phyloP scores from a whole-genome alignment of 2,329 filamentous ascomycete genomes.

The Didymella lethalis region DNA sequence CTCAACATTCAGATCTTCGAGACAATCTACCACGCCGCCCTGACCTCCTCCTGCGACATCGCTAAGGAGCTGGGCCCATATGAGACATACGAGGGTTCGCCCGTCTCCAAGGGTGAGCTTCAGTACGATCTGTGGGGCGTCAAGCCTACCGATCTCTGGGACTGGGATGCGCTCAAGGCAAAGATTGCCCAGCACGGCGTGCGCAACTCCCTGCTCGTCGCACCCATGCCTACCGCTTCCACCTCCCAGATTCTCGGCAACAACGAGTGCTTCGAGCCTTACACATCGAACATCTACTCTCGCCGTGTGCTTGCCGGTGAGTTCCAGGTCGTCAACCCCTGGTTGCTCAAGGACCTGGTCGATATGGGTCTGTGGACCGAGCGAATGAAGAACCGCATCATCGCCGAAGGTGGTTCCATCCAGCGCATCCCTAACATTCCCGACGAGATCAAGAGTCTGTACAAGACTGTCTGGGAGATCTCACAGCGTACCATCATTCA shows the following conservation, averaged over 20 bases:
- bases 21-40: slow-evolving; percentile 96
- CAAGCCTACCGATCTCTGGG: slow-evolving; percentile 93
- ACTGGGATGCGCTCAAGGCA: slow-evolving; percentile 88
- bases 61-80: slow-evolving; percentile 86
- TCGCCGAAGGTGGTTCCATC: slow-evolving; percentile 92
- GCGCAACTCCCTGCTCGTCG: slow-evolving; percentile 93
- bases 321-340: slow-evolving; percentile 99
- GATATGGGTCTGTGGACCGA: slow-evolving; percentile 99
- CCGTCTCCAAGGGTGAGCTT: slow-evolving; percentile 91
- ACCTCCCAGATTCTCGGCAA: slow-evolving; percentile 98
- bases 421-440: slow-evolving; percentile 98
- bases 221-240: slow-evolving; percentile 96
- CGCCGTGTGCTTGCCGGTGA: slow-evolving; percentile 96
- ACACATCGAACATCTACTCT: slow-evolving; percentile 99
- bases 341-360: slow-evolving; percentile 96
- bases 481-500: slow-evolving; percentile 94
- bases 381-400: slow-evolving; percentile 99
- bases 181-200: slow-evolving; percentile 93
- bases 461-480: slow-evolving; percentile 99
- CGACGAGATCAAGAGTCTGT: slow-evolving; percentile 91
- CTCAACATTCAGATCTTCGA: slow-evolving; percentile 99
- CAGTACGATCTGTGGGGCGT: slow-evolving; percentile 99
- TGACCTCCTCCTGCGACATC: slow-evolving; percentile 87
- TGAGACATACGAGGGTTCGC: slow-evolving; percentile 89
- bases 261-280: slow-evolving; percentile 99